Evolutionary conservation across 306 rosid species (phyloP).

Genomic region (Vigna unguiculata): DNA sequence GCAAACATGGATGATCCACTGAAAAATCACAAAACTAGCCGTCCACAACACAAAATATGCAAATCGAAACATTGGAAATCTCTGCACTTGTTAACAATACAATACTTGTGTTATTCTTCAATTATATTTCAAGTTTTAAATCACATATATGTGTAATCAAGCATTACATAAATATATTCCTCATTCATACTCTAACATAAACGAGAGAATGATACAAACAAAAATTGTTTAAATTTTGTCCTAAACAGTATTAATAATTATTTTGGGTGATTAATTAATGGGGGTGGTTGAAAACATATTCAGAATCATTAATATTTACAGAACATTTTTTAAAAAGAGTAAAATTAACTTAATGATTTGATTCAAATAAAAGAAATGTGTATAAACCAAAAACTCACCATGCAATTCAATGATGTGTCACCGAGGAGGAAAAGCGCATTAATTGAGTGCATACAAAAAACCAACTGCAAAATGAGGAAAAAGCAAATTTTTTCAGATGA

Average conservation of each 20-base stretch:
- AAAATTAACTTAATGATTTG: background rate
- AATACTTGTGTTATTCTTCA: background rate
- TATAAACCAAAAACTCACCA: conserved; percentile 62
- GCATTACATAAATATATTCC: no score
- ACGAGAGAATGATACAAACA: no score
- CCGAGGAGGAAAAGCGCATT: conserved; percentile 86
- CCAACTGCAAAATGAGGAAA: conserved; percentile 57
- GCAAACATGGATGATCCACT: conserved; percentile 85
- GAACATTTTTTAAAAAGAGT: no score
- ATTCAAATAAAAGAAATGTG: background rate
- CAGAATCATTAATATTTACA: no score
- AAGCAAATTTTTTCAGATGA: conserved; percentile 43
- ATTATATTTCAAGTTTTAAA: no score
- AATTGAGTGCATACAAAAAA: conserved; percentile 80
- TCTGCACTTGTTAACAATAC: conserved; percentile 58
- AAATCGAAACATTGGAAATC: conserved; percentile 83
- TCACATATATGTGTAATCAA: no score
- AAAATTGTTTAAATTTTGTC: no score
- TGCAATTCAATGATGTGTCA: conserved; percentile 72
- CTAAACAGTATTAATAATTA: no score
- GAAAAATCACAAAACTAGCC: conserved; percentile 64
- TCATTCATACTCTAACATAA: no score
- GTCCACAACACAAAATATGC: conserved; percentile 89
- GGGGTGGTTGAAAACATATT: no score
- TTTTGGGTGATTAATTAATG: no score